Evolutionary conservation across 306 rosid species (phyloP), one percentile per base, ranked within the genome.

Genomic region (Cicer yamashitae): DNA sequence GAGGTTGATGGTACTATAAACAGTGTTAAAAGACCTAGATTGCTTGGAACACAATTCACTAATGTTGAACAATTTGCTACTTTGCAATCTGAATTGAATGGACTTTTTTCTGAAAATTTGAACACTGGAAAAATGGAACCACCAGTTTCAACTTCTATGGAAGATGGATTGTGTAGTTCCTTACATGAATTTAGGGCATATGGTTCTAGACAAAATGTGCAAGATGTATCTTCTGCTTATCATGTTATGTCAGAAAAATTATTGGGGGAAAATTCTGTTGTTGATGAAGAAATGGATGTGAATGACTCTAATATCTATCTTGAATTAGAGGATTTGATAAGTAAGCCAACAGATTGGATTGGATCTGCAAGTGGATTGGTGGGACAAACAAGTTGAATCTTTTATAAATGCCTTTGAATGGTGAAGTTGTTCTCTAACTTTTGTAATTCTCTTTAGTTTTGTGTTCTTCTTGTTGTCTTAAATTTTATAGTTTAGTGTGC

Each of bases 321-420:
- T 63, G 96, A 94, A 57, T 71, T 90, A 75, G 96, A 90, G 88
- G 93, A 92, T 84, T 82, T 90, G 93, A 85, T 91, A 47, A 84
- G 70, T 37, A 88, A 90, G 71, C 91, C 91, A 17, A 12, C 68
- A 7, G 97, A 88, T 53, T 91, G 89, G 88, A 86, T 85, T 74
- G 92, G 89, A 61, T 85, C 81, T 53, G 79, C 81, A 18, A 81
- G 82, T 73, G 84, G 85, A 69, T 57, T 88, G 80, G 83, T 87
- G 74, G 90, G 86, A 38, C 90, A 86, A 84, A 70, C 87, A 37
- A 91, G 86, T 67, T 84, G 85, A 80, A 72, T 89, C 63, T 81
- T 50, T 81, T 74, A 22, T 58, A 62, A 52, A n/a, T 78, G 60
- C 78, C 83, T 78, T 86, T 58, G 44, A 22, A 57, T 22, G 85